A percentile compares a stretch with the other conserved stretches of the same genome.
Conservation (phyloP, 179 eudicot species). For the Silene vulgaris region DNA sequence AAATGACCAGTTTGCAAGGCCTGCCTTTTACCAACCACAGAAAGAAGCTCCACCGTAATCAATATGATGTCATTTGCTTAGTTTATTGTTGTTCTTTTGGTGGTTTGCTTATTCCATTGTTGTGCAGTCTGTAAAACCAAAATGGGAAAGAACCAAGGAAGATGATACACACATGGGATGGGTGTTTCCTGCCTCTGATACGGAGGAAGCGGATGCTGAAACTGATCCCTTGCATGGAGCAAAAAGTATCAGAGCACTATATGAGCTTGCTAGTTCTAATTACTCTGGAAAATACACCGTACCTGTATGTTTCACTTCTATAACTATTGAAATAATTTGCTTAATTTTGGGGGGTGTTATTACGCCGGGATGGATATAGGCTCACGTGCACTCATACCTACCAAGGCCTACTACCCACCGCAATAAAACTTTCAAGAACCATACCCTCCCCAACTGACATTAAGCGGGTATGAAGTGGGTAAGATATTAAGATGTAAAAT, state of each 20-base stretch:
- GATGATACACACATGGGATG: conserved; percentile 87
- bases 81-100: too few relatives aligned
- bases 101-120: conserved; percentile 22
- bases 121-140: conserved; percentile 58
- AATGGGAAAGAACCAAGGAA: conserved; percentile 77
- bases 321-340: not conserved
- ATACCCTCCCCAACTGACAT: too few relatives aligned
- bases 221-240: conserved; percentile 69
- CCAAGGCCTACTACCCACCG: too few relatives aligned
- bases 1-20: too few relatives aligned
- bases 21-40: too few relatives aligned
- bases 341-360: too few relatives aligned
- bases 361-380: too few relatives aligned
- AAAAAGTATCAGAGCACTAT: conserved; percentile 60
- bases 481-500: too few relatives aligned
- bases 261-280: conserved; percentile 71
- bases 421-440: too few relatives aligned
- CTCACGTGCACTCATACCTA: too few relatives aligned
- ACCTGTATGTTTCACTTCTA: conserved; percentile 46
- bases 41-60: not conserved
- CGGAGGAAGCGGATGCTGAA: conserved; percentile 66
- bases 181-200: conserved; percentile 66
- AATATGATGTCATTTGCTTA: not conserved
- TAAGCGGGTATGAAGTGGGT: too few relatives aligned
- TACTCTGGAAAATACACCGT: conserved; percentile 80